Conservation (phyloP, 2,329 filamentous ascomycete genomes). For the Fusarium staphyleae region DNA sequence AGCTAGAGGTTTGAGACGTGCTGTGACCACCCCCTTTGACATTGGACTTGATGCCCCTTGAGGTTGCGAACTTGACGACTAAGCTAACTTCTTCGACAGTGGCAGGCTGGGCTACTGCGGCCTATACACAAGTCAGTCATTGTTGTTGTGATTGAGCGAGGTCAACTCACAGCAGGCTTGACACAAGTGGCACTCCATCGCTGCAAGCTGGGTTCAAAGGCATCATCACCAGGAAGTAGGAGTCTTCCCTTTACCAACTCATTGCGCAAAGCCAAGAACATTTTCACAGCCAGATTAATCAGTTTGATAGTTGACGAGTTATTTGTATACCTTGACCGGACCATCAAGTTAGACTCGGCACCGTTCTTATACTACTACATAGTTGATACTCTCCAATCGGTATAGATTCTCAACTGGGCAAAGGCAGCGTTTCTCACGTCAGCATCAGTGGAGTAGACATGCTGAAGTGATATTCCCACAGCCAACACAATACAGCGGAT, state of each 20-base stretch:
- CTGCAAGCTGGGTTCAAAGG: slow-evolving; percentile 45
- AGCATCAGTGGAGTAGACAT: neutral
- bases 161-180: slow-evolving; percentile 44
- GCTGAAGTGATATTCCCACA: neutral
- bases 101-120: slow-evolving; percentile 53
- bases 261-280: slow-evolving; percentile 29
- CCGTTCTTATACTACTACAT: no score
- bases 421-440: slow-evolving; percentile 4
- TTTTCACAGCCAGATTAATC: slow-evolving; percentile 23
- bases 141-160: neutral
- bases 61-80: slow-evolving; percentile 53
- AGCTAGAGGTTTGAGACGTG: slow-evolving; percentile 55
- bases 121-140: slow-evolving; percentile 42
- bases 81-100: slow-evolving; percentile 50
- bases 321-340: neutral
- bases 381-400: neutral
- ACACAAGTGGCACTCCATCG: slow-evolving; percentile 49
- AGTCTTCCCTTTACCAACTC: slow-evolving; percentile 39
- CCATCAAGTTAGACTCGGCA: neutral
- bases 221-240: slow-evolving; percentile 45
- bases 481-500: neutral
- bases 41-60: slow-evolving; percentile 56
- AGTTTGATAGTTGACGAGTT: neutral
- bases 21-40: slow-evolving; percentile 65
- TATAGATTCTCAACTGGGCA: neutral